A percentile compares a stretch with the other conserved stretches of the same genome.
These are phyloP conservation scores for Candida insectorum DNA, from an alignment of 805 yeast genomes.

Conservation along the genomic window DNA sequence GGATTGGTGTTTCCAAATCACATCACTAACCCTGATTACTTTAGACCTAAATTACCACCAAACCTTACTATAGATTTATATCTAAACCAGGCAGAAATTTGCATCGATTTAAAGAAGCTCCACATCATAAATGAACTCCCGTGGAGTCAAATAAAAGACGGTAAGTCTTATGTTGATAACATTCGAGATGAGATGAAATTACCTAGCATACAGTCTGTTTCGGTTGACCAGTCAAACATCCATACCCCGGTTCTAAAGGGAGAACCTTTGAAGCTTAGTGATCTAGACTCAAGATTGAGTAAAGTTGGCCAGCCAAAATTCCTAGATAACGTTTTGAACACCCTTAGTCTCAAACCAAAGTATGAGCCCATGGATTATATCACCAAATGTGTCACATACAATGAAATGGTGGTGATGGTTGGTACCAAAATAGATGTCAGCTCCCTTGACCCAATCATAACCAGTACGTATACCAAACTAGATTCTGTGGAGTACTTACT, in stretches of 20 bases:
- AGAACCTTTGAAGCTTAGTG: conserved; percentile 20
- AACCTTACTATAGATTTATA: conserved; percentile 54
- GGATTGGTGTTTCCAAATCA: conserved; percentile 56
- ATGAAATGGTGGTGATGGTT: conserved; percentile 58
- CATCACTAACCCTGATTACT: conserved; percentile 30
- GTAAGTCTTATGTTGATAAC: conserved; percentile 55
- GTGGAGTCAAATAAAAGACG: conserved; percentile 51
- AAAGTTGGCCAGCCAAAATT: conserved; percentile 4
- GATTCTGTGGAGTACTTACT: conserved; percentile 56
- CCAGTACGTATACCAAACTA: conserved; percentile 60
- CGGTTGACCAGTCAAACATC: conserved; percentile 5
- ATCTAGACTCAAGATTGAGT: conserved; percentile 14
- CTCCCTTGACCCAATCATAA: conserved; percentile 64
- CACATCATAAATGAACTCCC: conserved; percentile 52
- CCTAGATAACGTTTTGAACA: conserved; percentile 5
- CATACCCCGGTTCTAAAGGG: conserved; percentile 7
- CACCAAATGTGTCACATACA: conserved; percentile 61
- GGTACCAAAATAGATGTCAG: conserved; percentile 56
- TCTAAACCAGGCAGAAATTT: conserved; percentile 58
- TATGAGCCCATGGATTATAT: conserved; percentile 47
- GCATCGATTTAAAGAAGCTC: conserved; percentile 56
- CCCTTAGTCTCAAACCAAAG: conserved; percentile 20
- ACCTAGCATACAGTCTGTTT: conserved; percentile 14
- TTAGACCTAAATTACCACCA: conserved; percentile 47
- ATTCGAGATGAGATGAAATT: conserved; percentile 52